Evolutionary conservation across 371 early-diverging fungal genomes (phyloP).

Genomic region (Sporodiniella umbellata): DNA sequence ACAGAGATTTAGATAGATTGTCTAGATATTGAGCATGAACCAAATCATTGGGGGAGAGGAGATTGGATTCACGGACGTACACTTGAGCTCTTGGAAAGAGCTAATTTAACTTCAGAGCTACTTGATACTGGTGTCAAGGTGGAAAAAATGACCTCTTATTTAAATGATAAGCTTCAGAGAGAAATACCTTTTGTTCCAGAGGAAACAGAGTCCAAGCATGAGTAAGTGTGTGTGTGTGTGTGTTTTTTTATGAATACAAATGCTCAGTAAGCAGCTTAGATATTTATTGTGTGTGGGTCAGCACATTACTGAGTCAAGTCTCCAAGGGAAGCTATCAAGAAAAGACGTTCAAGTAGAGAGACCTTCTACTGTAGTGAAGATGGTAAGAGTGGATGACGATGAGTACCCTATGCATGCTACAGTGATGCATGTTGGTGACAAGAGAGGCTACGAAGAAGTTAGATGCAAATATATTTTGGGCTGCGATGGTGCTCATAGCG

Average conservation of each 20-base stretch:
- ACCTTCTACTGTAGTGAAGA: conserved; percentile 34
- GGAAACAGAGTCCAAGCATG: conserved; percentile 39
- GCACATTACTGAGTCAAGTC: conserved; percentile 41
- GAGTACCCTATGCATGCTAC: conserved; percentile 31
- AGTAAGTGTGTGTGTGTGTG: conserved; percentile 18
- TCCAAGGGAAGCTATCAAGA: conserved; percentile 28
- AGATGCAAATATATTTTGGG: conserved; percentile 42
- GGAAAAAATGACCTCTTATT: conserved; percentile 33
- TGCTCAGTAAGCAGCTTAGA: conserved; percentile 7
- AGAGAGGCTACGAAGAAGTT: conserved; percentile 27
- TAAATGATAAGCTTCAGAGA: conserved; percentile 28
- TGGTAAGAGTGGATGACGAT: conserved; percentile 9
- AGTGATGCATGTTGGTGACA: conserved; percentile 34
- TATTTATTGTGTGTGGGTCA: conserved; percentile 45
- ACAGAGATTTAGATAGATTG: background rate
- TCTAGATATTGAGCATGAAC: conserved; percentile 41
- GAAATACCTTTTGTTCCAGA: conserved; percentile 45
- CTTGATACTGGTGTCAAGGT: conserved; percentile 43
- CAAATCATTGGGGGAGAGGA: conserved; percentile 50
- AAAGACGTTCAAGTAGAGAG: conserved; percentile 40
- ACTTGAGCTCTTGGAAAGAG: conserved; percentile 35
- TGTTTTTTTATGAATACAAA: background rate
- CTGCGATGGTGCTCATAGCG: conserved; percentile 47
- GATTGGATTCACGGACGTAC: conserved; percentile 50
- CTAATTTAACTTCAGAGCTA: conserved; percentile 27